phyloP scores from a whole-genome alignment of 2,329 filamentous ascomycete species.

The Calonectria crousiana region DNA sequence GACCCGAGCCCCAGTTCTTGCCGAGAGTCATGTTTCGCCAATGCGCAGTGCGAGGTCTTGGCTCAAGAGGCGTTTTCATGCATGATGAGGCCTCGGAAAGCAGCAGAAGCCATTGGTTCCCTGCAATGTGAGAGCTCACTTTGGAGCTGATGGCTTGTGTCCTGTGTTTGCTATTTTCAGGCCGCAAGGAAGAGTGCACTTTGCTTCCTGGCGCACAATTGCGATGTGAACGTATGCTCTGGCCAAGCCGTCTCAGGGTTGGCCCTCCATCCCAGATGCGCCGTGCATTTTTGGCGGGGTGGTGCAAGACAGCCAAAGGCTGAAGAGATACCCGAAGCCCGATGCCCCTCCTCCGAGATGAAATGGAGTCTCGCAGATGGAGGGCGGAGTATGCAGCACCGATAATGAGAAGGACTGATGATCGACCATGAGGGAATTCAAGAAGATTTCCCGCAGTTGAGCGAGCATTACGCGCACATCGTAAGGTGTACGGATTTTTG shows the following conservation, averaged over 20 bases:
- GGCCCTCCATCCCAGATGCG: not conserved
- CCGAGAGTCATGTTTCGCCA: slow-evolving; percentile 8
- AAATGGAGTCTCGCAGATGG: slow-evolving; percentile 1
- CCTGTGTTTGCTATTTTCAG: slow-evolving; percentile 15
- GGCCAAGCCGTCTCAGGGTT: not conserved
- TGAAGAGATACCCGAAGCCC: slow-evolving; percentile 4
- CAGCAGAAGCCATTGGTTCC: slow-evolving; percentile 9
- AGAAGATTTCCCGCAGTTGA: not conserved
- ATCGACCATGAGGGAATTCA: slow-evolving; percentile 18
- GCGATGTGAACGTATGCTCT: not conserved
- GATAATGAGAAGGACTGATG: not conserved
- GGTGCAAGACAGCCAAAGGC: not conserved
- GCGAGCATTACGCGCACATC: slow-evolving; percentile 9
- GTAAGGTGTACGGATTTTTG: not conserved
- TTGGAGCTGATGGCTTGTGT: slow-evolving; percentile 18
- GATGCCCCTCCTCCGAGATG: not conserved
- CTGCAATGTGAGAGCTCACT: slow-evolving; percentile 17
- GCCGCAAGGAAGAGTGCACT: not conserved
- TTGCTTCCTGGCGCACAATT: not conserved
- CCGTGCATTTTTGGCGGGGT: not conserved
- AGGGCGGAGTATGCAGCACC: not conserved
- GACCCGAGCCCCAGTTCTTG: not conserved
- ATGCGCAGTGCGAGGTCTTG: not conserved
- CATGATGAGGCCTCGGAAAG: slow-evolving; percentile 19
- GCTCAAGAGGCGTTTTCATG: slow-evolving; percentile 7